Evolutionary conservation across 2,329 filamentous ascomycete genomes (phyloP).

Genomic region (Passalora sequoiae): DNA sequence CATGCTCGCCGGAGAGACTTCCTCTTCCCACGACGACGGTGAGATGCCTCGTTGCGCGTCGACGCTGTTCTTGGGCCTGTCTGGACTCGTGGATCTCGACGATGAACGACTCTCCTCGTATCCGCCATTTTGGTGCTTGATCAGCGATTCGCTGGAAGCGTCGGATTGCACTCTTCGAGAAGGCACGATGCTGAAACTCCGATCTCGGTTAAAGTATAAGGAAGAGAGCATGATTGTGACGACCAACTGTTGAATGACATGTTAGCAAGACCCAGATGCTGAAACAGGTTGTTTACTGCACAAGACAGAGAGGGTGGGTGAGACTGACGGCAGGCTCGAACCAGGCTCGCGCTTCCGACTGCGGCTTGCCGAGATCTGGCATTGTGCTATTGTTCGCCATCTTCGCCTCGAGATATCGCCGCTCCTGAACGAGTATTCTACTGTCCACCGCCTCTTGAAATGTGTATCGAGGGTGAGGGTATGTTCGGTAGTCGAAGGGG

Average conservation of each 20-base stretch:
- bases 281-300: not conserved
- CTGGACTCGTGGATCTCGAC: slow-evolving; percentile 29
- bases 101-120: slow-evolving; percentile 18
- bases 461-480: not conserved
- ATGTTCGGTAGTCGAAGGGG: not conserved
- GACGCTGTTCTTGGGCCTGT: slow-evolving; percentile 44
- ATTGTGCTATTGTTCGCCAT: slow-evolving; percentile 1
- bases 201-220: slow-evolving; percentile 38
- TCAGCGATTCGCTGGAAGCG: slow-evolving; percentile 17
- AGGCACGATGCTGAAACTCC: slow-evolving; percentile 32
- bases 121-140: slow-evolving; percentile 15
- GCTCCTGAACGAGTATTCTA: not conserved
- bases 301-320: too few species aligned
- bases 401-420: not conserved
- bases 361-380: slow-evolving; percentile 24
- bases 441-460: not conserved
- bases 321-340: slow-evolving; percentile 27
- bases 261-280: slow-evolving; percentile 7
- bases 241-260: slow-evolving; percentile 33
- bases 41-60: slow-evolving; percentile 46
- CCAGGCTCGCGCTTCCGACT: slow-evolving; percentile 24
- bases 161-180: slow-evolving; percentile 9
- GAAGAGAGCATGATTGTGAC: slow-evolving; percentile 41
- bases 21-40: slow-evolving; percentile 39
- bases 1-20: slow-evolving; percentile 10